Conservation (phyloP, 2,329 filamentous ascomycete species). For the Diplodia seriata region DNA sequence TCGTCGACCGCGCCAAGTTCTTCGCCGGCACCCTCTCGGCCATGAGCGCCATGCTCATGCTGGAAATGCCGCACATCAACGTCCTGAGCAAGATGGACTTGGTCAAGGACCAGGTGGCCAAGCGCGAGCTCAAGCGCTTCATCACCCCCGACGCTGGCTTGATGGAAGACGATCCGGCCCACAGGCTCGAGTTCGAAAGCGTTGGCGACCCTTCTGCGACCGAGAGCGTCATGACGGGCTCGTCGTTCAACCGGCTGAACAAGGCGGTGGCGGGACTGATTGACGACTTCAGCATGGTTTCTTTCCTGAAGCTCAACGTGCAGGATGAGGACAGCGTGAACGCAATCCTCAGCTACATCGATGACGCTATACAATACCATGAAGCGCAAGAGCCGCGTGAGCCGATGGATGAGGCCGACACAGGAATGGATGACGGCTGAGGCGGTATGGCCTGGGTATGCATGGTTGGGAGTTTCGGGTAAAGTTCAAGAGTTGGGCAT, state of each 20-base stretch:
- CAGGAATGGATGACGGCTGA: slow-evolving; percentile 54
- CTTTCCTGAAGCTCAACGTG: slow-evolving; percentile 86
- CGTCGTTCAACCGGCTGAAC: slow-evolving; percentile 83
- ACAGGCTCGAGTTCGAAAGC: slow-evolving; percentile 37
- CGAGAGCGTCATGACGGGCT: slow-evolving; percentile 77
- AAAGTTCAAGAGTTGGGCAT: slow-evolving; percentile 18
- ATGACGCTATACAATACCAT: slow-evolving; percentile 91
- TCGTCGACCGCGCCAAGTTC: slow-evolving; percentile 95
- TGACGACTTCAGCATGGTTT: slow-evolving; percentile 98
- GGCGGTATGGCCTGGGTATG: background rate
- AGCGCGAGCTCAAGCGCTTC: slow-evolving; percentile 88
- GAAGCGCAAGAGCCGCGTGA: slow-evolving; percentile 92
- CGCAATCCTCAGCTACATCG: slow-evolving; percentile 86
- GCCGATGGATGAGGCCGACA: slow-evolving; percentile 63
- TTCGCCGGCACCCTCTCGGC: slow-evolving; percentile 94
- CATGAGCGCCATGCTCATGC: slow-evolving; percentile 99
- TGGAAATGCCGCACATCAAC: slow-evolving; percentile 96
- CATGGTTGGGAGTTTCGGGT: slow-evolving; percentile 29
- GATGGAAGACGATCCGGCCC: slow-evolving; percentile 77
- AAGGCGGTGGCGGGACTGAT: slow-evolving; percentile 88
- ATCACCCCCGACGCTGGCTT: slow-evolving; percentile 83
- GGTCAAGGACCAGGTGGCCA: slow-evolving; percentile 85
- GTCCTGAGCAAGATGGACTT: slow-evolving; percentile 98
- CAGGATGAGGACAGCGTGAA: slow-evolving; percentile 92
- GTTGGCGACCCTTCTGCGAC: slow-evolving; percentile 66